A percentile compares a stretch with the other conserved stretches of the same genome.
Conservation (phyloP, 495 filamentous ascomycete species). For the Tirmania nivea region DNA sequence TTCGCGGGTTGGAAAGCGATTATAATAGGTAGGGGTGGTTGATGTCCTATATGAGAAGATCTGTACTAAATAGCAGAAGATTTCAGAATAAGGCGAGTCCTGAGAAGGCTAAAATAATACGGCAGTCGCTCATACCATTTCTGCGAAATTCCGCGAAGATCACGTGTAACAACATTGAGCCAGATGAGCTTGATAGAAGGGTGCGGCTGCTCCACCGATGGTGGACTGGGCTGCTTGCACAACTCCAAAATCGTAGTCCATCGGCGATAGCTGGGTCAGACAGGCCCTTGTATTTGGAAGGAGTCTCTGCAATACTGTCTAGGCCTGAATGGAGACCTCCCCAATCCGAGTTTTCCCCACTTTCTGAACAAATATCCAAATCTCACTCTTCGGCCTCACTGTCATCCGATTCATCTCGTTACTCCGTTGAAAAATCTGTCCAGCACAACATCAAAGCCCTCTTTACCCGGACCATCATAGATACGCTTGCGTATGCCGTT, state of each 20-base stretch:
- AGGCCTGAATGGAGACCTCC: slow-evolving; percentile 75
- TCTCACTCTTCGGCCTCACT: slow-evolving; percentile 33
- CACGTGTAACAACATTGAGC: slow-evolving; percentile 38
- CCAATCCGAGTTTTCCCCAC: slow-evolving; percentile 39
- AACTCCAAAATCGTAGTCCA: slow-evolving; percentile 46
- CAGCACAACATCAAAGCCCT: slow-evolving; percentile 86
- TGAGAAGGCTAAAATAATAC: slow-evolving; percentile 60
- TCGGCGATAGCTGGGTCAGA: slow-evolving; percentile 55
- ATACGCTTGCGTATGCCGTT: slow-evolving; percentile 73
- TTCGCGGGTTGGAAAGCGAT: slow-evolving; percentile 61
- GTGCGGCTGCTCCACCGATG: slow-evolving; percentile 74
- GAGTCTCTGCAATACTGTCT: slow-evolving; percentile 66
- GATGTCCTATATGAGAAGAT: too few relatives aligned
- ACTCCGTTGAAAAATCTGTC: slow-evolving; percentile 63
- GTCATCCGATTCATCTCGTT: slow-evolving; percentile 46
- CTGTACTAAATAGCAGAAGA: slow-evolving; percentile 10
- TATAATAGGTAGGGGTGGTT: slow-evolving; percentile 37
- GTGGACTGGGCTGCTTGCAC: slow-evolving; percentile 80
- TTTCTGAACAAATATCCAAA: slow-evolving; percentile 29
- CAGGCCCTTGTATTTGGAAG: slow-evolving; percentile 64
- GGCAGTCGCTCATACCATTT: slow-evolving; percentile 64
- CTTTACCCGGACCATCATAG: slow-evolving; percentile 65
- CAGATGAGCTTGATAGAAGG: slow-evolving; percentile 74
- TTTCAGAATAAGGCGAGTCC: slow-evolving; percentile 59
- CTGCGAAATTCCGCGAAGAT: slow-evolving; percentile 50